Conservation (phyloP, 2,329 filamentous ascomycete species). For the Trichoderma oligosporum region DNA sequence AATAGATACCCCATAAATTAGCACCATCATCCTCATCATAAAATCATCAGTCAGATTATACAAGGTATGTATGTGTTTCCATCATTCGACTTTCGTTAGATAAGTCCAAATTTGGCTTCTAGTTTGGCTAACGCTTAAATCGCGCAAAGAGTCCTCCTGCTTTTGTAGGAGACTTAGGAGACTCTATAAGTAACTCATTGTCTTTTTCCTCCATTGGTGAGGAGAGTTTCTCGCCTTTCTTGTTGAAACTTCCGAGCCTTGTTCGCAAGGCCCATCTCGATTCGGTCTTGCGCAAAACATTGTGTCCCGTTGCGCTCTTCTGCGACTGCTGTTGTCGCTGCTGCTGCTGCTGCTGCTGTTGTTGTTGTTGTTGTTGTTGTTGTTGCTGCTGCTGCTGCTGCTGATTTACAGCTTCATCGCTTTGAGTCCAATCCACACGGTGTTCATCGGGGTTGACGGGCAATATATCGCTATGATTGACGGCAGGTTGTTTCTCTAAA, state of each 20-base stretch:
- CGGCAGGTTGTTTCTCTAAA: neutral
- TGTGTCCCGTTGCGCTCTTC: conserved; percentile 20
- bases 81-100: neutral
- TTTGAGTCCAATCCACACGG: conserved; percentile 57
- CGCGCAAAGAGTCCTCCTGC: conserved; percentile 40
- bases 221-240: conserved; percentile 25
- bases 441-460: conserved; percentile 32
- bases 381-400: neutral
- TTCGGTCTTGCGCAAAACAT: conserved; percentile 42
- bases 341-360: neutral
- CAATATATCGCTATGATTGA: conserved; percentile 26
- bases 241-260: conserved; percentile 37
- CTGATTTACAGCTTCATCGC: conserved; percentile 41
- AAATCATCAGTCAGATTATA: conserved; percentile 2
- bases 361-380: conserved; percentile 10
- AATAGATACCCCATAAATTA: neutral
- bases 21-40: conserved; percentile 11
- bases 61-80: neutral
- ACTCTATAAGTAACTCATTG: conserved; percentile 17
- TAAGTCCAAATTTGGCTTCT: neutral
- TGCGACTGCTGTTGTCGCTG: neutral
- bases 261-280: conserved; percentile 49
- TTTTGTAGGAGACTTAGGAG: conserved; percentile 33
- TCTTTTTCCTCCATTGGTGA: conserved; percentile 22
- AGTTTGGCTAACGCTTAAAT: conserved; percentile 40